Conservation (phyloP, 306 rosid genomes). For the Castanospermum australe region DNA sequence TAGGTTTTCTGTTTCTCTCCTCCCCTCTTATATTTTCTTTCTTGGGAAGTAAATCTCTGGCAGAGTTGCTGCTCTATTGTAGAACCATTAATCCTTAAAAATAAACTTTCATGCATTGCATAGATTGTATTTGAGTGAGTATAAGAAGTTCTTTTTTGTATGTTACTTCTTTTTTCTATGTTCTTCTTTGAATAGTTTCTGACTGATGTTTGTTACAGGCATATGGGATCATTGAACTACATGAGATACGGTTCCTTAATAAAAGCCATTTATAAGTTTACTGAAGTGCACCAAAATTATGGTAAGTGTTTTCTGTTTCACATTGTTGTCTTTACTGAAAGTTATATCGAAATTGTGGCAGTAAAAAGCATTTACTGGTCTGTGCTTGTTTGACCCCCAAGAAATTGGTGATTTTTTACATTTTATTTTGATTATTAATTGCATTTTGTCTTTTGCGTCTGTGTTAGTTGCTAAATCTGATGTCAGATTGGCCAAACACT, state of each 20-base stretch:
- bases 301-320: slow-evolving; percentile 46
- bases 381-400: slow-evolving; percentile 3
- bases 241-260: slow-evolving; percentile 72
- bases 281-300: slow-evolving; percentile 69
- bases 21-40: not conserved
- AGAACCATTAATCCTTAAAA: not conserved
- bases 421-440: not conserved
- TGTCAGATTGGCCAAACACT: too few species aligned
- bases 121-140: not conserved
- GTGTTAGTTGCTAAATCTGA: too few species aligned
- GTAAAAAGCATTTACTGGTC: not conserved
- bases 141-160: slow-evolving; percentile 3
- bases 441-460: not conserved
- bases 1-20: not conserved
- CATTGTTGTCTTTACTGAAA: not conserved
- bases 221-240: slow-evolving; percentile 73
- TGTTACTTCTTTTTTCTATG: not conserved
- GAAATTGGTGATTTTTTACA: not conserved
- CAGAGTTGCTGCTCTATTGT: not conserved
- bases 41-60: not conserved
- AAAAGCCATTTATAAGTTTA: slow-evolving; percentile 67
- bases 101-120: not conserved
- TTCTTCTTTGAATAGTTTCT: slow-evolving; percentile 23
- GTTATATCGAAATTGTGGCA: not conserved
- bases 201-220: slow-evolving; percentile 46